Evolutionary conservation across 2,329 filamentous ascomycete species (phyloP).

Genomic region (Massarina eburnea): DNA sequence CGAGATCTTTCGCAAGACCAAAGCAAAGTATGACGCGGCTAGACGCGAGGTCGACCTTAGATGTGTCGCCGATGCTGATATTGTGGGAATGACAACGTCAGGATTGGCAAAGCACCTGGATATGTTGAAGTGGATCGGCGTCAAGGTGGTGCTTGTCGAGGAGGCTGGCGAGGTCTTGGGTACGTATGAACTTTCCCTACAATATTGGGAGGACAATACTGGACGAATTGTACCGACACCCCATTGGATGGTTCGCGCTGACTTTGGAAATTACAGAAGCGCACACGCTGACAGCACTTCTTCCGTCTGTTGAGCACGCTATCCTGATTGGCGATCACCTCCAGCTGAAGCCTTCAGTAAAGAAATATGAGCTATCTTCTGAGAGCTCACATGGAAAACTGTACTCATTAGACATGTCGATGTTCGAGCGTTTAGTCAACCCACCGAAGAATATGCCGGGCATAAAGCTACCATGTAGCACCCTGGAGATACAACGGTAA

Average conservation of each 20-base stretch:
- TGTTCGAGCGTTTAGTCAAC: slow-evolving; percentile 62
- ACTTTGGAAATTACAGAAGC: slow-evolving; percentile 47
- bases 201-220: background rate
- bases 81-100: slow-evolving; percentile 64
- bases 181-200: slow-evolving; percentile 26
- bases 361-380: slow-evolving; percentile 56
- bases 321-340: slow-evolving; percentile 67
- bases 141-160: slow-evolving; percentile 65
- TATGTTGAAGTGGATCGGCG: slow-evolving; percentile 51
- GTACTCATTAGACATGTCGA: slow-evolving; percentile 60
- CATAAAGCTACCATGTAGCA: slow-evolving; percentile 31
- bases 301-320: slow-evolving; percentile 62
- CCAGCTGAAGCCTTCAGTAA: slow-evolving; percentile 62
- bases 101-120: slow-evolving; percentile 59
- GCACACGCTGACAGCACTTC: slow-evolving; percentile 61
- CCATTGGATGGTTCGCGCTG: background rate
- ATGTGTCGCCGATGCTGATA: slow-evolving; percentile 46
- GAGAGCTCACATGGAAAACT: slow-evolving; percentile 51
- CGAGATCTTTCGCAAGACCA: slow-evolving; percentile 13
- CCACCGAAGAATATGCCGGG: slow-evolving; percentile 7
- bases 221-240: background rate
- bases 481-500: slow-evolving; percentile 48
- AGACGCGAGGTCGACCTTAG: slow-evolving; percentile 42
- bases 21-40: slow-evolving; percentile 16
- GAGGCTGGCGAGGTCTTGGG: slow-evolving; percentile 71